Conservation (phyloP, 495 filamentous ascomycete species). For the Penicillium coffeae region DNA sequence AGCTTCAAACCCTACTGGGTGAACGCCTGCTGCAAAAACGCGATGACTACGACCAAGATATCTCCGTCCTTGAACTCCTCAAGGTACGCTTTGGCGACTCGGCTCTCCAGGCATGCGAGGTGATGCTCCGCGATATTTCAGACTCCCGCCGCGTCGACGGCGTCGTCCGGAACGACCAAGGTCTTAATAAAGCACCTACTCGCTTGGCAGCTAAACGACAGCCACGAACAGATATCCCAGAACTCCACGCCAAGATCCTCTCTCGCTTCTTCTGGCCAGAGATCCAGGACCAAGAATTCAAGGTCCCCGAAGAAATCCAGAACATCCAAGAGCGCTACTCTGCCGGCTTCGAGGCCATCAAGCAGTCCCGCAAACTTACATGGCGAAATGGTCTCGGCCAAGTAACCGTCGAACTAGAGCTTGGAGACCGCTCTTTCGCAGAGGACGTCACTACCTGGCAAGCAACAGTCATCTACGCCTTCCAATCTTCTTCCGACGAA, state of each 20-base stretch:
- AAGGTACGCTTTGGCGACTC: conserved; percentile 86
- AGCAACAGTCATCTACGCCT: conserved; percentile 85
- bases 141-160: conserved; percentile 73
- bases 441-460: conserved; percentile 81
- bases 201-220: conserved; percentile 2
- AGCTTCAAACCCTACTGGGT: conserved; percentile 80
- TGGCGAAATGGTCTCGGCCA: conserved; percentile 83
- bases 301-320: conserved; percentile 60
- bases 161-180: conserved; percentile 54
- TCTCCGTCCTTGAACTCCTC: conserved; percentile 76
- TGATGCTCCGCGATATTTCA: conserved; percentile 93
- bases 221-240: conserved; percentile 20
- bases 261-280: conserved; percentile 94
- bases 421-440: conserved; percentile 72
- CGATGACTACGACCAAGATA: conserved; percentile 68
- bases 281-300: conserved; percentile 72
- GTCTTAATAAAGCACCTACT: conserved; percentile 12
- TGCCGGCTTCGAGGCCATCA: conserved; percentile 71
- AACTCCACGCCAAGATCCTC: conserved; percentile 76
- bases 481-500: conserved; percentile 48
- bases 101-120: conserved; percentile 83
- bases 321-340: conserved; percentile 67
- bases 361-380: conserved; percentile 76
- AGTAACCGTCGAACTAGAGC: conserved; percentile 74
- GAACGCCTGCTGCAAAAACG: conserved; percentile 75